These are phyloP conservation scores for Fusarium secorum DNA, from an alignment of 2,329 filamentous ascomycete genomes.

Conservation along the genomic window DNA sequence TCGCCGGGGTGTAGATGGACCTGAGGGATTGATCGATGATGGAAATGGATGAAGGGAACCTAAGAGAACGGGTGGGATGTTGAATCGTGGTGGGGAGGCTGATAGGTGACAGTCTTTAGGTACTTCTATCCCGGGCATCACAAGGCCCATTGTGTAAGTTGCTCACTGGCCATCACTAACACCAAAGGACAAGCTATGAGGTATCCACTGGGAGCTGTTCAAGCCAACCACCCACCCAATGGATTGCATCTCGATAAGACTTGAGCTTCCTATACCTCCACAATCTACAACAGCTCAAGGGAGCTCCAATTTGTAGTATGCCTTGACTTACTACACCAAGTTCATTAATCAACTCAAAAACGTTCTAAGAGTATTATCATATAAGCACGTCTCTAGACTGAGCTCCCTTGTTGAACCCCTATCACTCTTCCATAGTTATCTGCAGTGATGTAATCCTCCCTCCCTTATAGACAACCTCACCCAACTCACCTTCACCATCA, in stretches of 20 bases:
- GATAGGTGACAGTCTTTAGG: not conserved
- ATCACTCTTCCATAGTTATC: not conserved
- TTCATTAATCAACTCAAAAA: not conserved
- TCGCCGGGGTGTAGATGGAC: slow-evolving; percentile 33
- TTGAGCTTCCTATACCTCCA: slow-evolving; percentile 5
- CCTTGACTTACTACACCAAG: not conserved
- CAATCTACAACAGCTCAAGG: slow-evolving; percentile 9
- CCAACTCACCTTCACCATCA: not conserved
- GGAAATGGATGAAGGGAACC: slow-evolving; percentile 26
- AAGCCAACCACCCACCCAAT: slow-evolving; percentile 15
- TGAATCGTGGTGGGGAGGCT: slow-evolving; percentile 10
- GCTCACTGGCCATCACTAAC: slow-evolving; percentile 1
- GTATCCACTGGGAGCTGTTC: slow-evolving; percentile 17
- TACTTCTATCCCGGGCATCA: not conserved
- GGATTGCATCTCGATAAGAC: slow-evolving; percentile 7
- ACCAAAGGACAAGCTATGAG: not conserved
- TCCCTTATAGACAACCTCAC: slow-evolving; percentile 8
- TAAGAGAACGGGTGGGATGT: slow-evolving; percentile 22
- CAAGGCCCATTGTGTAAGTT: fast-evolving
- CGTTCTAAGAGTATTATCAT: not conserved
- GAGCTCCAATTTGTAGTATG: slow-evolving; percentile 2
- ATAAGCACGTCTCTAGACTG: not conserved
- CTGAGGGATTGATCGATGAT: slow-evolving; percentile 16
- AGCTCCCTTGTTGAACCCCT: not conserved
- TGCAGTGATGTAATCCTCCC: slow-evolving; percentile 29